Evolutionary conservation across 1,284 basidiomycete species (phyloP), one percentile per base, ranked within the genome.

Genomic region (Paramarasmius palmivorus): DNA sequence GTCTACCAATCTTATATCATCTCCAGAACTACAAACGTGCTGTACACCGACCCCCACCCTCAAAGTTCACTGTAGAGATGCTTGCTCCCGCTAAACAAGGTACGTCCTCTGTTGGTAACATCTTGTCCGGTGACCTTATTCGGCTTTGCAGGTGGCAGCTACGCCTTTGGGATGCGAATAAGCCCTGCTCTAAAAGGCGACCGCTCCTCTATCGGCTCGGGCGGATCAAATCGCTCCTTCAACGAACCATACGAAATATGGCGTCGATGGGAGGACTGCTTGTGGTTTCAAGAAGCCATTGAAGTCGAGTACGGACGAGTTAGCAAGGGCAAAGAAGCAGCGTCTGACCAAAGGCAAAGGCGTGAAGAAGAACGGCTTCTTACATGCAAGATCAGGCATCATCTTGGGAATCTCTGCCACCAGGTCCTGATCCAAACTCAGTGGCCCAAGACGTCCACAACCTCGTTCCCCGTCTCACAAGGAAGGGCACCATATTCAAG

Each of bases 371-470:
- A 78, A 88, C 53, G 86, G 84, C 0, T 66, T n/a, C 90, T 29
- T 91, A 90, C 65, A 73, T 82, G 49, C 81, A 84, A 23, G 84
- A 90, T 60, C 74, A 77, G 50, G 90, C 90, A 1, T 83, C 90
- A 1, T 92, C 90, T 10, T 92, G 85, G 74, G 90, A 91, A 52
- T 90, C 88, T 1, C 75, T 92, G n/a, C 90, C 90, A 12, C 86
- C 87, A n/a, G 90, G 89, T 12, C 89, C 90, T 15, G 79, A 88
- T 61, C 88, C 86, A 2, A 80, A 78, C 40, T 82, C 83, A 22
- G 78, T 92, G 36, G 82, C 83, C 12, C 79, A 75, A 49, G 79
- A 88, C 57, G 75, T 92, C 45, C 86, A 90, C 61, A 63, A 79
- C 1, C 69, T 82, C 60, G 65, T 92, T 2, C 89, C 90, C 15